A percentile compares a stretch with the other conserved stretches of the same genome.
Evolutionary conservation across 2,329 filamentous ascomycete genomes (phyloP).

Genomic region (Trichoderma koningii): DNA sequence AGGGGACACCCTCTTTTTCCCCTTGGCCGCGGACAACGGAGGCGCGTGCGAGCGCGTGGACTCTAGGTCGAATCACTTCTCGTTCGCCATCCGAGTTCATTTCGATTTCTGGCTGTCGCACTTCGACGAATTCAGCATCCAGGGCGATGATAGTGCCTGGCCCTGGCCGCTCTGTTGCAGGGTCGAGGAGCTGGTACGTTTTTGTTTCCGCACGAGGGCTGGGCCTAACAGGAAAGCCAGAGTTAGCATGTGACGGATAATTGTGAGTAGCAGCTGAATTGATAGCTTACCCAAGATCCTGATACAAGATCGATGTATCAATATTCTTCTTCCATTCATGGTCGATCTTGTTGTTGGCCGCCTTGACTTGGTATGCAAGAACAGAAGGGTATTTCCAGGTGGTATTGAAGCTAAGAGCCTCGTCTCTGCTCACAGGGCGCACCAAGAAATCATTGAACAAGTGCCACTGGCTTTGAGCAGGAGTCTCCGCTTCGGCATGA

Average conservation of each 20-base stretch:
- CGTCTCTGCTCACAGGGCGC: slow-evolving; percentile 72
- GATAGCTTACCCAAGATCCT: slow-evolving; percentile 58
- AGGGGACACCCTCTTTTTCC: slow-evolving; percentile 76
- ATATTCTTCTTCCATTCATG: slow-evolving; percentile 81
- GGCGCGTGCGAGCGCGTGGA: slow-evolving; percentile 87
- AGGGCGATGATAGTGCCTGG: slow-evolving; percentile 79
- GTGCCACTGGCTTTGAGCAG: slow-evolving; percentile 77
- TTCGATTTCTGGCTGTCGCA: slow-evolving; percentile 91
- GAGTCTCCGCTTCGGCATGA: slow-evolving; percentile 62
- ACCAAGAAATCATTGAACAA: slow-evolving; percentile 98
- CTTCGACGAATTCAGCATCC: slow-evolving; percentile 93
- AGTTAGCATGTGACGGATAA: neutral
- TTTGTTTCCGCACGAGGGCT: slow-evolving; percentile 42
- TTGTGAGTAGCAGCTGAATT: neutral
- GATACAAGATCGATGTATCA: slow-evolving; percentile 82
- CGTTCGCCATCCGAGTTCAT: slow-evolving; percentile 93
- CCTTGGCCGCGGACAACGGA: slow-evolving; percentile 85
- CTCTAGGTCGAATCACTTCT: slow-evolving; percentile 87
- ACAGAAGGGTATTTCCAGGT: slow-evolving; percentile 93
- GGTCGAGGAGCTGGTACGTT: slow-evolving; percentile 62
- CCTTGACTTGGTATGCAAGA: slow-evolving; percentile 80
- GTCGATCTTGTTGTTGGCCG: slow-evolving; percentile 79
- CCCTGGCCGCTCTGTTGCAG: slow-evolving; percentile 64
- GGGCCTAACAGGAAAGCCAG: neutral
- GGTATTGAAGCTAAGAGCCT: slow-evolving; percentile 86